These are phyloP conservation scores for Chlorella sp. DNA, from an alignment of 139 green algal genomes.

Conservation along the genomic window DNA sequence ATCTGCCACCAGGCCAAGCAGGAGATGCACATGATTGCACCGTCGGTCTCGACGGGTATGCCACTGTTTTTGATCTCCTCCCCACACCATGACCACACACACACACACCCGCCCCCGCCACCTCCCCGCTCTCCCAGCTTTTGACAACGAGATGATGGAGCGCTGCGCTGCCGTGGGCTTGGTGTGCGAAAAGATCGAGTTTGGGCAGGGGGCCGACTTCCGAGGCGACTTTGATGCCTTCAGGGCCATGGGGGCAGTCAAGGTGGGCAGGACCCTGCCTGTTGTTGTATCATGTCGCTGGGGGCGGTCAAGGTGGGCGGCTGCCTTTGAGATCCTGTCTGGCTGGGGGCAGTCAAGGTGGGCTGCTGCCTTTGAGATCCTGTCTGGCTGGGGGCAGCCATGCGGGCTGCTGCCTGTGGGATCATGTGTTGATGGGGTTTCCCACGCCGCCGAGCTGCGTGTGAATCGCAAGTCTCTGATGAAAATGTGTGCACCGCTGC, in stretches of 20 bases:
- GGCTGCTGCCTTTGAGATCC: neutral
- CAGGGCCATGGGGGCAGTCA: slow-evolving; percentile 12
- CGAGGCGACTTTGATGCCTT: neutral
- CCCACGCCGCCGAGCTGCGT: no score
- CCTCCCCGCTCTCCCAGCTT: neutral
- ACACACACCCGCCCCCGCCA: neutral
- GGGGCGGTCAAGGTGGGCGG: neutral
- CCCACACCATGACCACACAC: neutral
- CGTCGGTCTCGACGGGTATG: no score
- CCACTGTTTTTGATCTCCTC: neutral
- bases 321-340: neutral
- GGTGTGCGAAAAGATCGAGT: neutral
- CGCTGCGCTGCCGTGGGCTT: neutral
- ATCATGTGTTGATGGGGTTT: no score
- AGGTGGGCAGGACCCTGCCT: slow-evolving; percentile 5
- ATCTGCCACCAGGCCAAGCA: no score
- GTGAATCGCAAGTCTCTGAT: no score
- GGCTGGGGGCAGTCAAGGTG: neutral
- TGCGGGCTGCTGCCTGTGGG: neutral
- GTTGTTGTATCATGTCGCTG: no score
- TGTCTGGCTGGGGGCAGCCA: neutral
- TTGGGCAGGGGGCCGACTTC: slow-evolving; percentile 6
- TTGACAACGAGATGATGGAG: slow-evolving; percentile 10
- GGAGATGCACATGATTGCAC: no score
- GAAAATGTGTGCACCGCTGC: neutral